Evolutionary conservation across 2,329 filamentous ascomycete genomes (phyloP).

Genomic region (Paradendryphiella salina): DNA sequence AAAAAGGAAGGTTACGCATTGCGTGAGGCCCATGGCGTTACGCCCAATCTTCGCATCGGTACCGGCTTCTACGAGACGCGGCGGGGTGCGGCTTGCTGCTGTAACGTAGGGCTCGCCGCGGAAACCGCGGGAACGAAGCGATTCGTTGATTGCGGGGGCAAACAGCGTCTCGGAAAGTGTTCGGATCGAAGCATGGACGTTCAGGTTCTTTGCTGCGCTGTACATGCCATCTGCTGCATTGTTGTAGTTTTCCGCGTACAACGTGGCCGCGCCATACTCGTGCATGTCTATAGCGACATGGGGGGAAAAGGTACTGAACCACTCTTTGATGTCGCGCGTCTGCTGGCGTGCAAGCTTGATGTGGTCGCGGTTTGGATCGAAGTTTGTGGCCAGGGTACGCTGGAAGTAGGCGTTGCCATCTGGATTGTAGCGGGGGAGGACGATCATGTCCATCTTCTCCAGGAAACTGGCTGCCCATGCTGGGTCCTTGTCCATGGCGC

Average conservation of each 20-base stretch:
- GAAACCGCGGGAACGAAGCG: constrained; percentile 32
- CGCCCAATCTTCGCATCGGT: constrained; percentile 46
- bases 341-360: constrained; percentile 44
- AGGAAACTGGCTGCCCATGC: constrained; percentile 40
- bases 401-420: constrained; percentile 47
- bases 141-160: constrained; percentile 38
- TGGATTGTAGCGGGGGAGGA: constrained; percentile 45
- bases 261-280: constrained; percentile 37
- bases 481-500: constrained; percentile 41
- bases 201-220: constrained; percentile 45
- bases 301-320: constrained; percentile 37
- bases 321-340: constrained; percentile 42
- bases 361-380: constrained; percentile 46
- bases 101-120: constrained; percentile 45
- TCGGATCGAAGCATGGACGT: constrained; percentile 42
- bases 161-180: constrained; percentile 42
- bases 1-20: constrained; percentile 43
- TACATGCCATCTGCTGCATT: constrained; percentile 45
- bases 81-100: constrained; percentile 27
- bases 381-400: constrained; percentile 42
- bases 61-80: constrained; percentile 39
- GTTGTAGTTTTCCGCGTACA: constrained; percentile 36
- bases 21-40: constrained; percentile 45
- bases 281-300: constrained; percentile 47
- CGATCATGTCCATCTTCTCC: constrained; percentile 40